A percentile compares a stretch with the other conserved stretches of the same genome.
These are phyloP conservation scores for Populus tremula DNA, from an alignment of 345 rosid species.

Conservation along the genomic window DNA sequence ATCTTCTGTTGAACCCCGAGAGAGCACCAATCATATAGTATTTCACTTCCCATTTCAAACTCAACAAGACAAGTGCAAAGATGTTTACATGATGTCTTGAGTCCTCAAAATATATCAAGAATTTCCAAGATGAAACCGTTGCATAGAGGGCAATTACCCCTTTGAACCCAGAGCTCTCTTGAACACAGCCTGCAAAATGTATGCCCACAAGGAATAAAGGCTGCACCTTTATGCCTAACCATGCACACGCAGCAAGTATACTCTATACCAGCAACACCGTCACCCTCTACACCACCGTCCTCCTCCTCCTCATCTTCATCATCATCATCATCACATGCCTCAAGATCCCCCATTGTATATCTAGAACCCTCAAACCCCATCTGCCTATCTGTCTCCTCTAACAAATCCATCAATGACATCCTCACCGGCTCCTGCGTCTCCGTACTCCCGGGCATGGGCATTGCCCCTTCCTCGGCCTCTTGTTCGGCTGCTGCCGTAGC, in stretches of 20 bases:
- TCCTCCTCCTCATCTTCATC: conserved; percentile 24
- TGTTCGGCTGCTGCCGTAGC: conserved; percentile 17
- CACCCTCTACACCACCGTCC: conserved; percentile 32
- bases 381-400: conserved; percentile 77
- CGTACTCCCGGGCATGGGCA: conserved; percentile 14
- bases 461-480: conserved; percentile 5
- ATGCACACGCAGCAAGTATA: conserved; percentile 73
- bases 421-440: conserved; percentile 38
- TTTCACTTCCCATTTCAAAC: neutral
- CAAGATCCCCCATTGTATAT: conserved; percentile 41
- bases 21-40: neutral
- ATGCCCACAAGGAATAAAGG: conserved; percentile 88
- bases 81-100: conserved; percentile 6
- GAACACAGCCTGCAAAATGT: conserved; percentile 89
- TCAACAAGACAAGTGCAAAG: neutral
- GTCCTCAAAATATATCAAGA: conserved; percentile 62
- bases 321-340: conserved; percentile 14
- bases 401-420: conserved; percentile 83
- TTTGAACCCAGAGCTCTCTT: conserved; percentile 83
- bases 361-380: conserved; percentile 60
- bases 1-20: neutral
- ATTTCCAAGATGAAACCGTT: conserved; percentile 71
- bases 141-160: conserved; percentile 92
- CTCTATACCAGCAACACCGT: conserved; percentile 39
- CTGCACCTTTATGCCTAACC: conserved; percentile 82